phyloP scores from a whole-genome alignment of 2,329 filamentous ascomycete genomes.

The Calonectria fujianensis region DNA sequence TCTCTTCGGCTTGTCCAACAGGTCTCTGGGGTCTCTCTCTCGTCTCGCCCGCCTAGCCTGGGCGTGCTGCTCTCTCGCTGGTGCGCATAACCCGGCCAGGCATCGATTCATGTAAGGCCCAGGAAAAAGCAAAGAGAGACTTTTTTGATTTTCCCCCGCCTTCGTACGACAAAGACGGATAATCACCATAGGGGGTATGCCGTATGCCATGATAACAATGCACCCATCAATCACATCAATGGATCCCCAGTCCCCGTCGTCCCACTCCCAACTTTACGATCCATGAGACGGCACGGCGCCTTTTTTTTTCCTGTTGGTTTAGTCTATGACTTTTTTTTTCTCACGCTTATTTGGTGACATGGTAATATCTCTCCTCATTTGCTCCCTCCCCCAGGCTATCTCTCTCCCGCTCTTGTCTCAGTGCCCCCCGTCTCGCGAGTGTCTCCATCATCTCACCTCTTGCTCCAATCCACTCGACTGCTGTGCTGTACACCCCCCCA shows the following conservation, averaged over 20 bases:
- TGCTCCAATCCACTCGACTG: neutral
- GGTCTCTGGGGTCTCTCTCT: neutral
- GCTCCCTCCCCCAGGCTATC: constrained; percentile 12
- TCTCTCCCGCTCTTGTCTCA: constrained; percentile 34
- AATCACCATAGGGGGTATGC: constrained; percentile 27
- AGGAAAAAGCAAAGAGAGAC: constrained; percentile 10
- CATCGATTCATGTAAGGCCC: constrained; percentile 10
- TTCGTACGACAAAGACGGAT: constrained; percentile 23
- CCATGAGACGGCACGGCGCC: constrained; percentile 13
- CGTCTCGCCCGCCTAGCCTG: neutral
- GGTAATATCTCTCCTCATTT: constrained; percentile 25
- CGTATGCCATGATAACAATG: constrained; percentile 23
- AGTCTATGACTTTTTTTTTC: constrained; percentile 3
- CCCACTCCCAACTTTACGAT: constrained; percentile 18
- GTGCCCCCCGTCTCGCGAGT: constrained; percentile 14
- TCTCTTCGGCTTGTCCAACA: neutral
- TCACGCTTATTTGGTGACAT: constrained; percentile 18
- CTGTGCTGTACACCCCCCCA: constrained; percentile 4
- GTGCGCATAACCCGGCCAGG: constrained; percentile 23
- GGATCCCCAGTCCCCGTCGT: constrained; percentile 26
- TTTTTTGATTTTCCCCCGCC: neutral
- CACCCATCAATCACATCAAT: constrained; percentile 31
- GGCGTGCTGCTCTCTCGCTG: constrained; percentile 8
- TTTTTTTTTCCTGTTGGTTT: constrained; percentile 23
- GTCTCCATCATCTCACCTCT: constrained; percentile 24